A percentile compares a stretch with the other conserved stretches of the same genome.
phyloP scores from a whole-genome alignment of 75 land plant species.

The Cunninghamia lanceolata region DNA sequence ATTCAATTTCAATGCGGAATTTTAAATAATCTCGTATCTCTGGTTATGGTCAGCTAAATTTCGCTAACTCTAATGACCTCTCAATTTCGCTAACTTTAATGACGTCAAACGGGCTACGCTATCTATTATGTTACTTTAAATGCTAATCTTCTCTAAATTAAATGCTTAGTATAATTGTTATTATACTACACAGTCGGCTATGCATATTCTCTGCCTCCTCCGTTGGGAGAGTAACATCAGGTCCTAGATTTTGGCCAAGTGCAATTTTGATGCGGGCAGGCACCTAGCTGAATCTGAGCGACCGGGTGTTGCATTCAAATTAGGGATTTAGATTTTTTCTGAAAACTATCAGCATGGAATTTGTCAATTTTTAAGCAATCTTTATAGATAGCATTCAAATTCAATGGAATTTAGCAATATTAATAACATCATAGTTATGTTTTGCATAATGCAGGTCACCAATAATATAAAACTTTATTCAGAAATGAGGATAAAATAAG shows the following conservation, averaged over 20 bases:
- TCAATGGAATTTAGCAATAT: neutral
- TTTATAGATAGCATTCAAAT: neutral
- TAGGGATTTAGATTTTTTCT: neutral
- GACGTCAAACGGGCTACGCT: neutral
- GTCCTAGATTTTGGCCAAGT: no score
- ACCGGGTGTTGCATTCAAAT: neutral
- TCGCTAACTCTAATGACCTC: neutral
- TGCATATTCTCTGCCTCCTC: neutral
- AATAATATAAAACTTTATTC: neutral
- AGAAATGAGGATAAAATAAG: neutral
- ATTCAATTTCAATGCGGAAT: neutral
- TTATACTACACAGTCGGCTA: neutral
- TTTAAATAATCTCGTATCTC: neutral
- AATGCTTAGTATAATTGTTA: neutral
- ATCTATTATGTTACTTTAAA: neutral
- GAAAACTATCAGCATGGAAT: neutral
- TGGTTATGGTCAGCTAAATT: neutral
- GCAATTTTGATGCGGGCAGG: neutral
- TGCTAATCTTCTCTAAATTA: neutral
- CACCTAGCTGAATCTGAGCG: neutral
- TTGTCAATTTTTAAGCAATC: neutral
- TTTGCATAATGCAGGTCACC: neutral
- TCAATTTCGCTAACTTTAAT: neutral
- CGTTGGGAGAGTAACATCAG: no score
- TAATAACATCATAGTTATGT: neutral